Evolutionary conservation across 2,329 filamentous ascomycete genomes (phyloP), one percentile per base, ranked within the genome.

Genomic region (Boeremia exigua): DNA sequence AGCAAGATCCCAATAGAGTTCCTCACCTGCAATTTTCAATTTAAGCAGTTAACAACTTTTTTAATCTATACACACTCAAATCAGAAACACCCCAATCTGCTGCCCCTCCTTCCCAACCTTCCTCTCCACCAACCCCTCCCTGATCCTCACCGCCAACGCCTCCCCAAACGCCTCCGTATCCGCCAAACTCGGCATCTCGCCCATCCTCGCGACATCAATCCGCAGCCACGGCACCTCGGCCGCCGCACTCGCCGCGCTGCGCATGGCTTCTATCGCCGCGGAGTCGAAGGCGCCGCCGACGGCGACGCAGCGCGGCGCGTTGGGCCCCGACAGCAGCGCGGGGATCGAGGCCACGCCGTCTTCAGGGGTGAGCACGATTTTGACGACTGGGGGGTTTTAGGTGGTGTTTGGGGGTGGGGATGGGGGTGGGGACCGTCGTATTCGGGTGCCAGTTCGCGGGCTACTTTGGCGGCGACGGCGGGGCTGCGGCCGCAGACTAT

Each of bases 401-500:
- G 27, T n/a, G 25, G 8, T 17, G 33, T 3, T 10, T 30, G 29
- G 29, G 29, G 29, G 29, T 30, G 29, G 27, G 39, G 27, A 17
- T 10, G 25, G 7, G 7, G 6, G 15, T 19, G 14, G 14, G 60
- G 14, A 65, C 60, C 57, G 43, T 65, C 57, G 10, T 15, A 15
- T 34, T 34, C 14, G 14, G 32, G 32, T 3, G 32, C 32, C 2
- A 67, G 36, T 15, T 33, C 40, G 23, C 51, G n/a, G 7, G 46
- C 34, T 32, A 60, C 60, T 12, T 34, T 48, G 2, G 39, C 38
- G 11, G 54, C 58, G 10, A 65, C 57, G 17, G 33, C 40, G 1
- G 48, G 28, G 14, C 48, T 55, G 28, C 27, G 53, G 8, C 62
- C 62, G 44, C 62, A 59, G 2, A 65, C 37, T 11, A 67, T 17